Conservation (phyloP, 1,139 yeast genomes). For the Hyphopichia buzzinii region DNA sequence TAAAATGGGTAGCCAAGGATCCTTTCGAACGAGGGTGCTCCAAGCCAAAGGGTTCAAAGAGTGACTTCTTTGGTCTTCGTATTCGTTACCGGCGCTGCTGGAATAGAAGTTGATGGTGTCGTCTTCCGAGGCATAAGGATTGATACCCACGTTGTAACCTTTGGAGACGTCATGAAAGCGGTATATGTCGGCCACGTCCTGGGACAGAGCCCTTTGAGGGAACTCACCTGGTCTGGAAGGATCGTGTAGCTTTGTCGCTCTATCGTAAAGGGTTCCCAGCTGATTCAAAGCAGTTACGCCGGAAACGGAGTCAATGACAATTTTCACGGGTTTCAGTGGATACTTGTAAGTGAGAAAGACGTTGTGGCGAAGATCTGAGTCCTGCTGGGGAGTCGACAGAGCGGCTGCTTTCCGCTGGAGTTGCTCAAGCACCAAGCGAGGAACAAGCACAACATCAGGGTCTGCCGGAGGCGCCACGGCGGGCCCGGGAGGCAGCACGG, state of each 20-base stretch:
- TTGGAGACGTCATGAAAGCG: background rate
- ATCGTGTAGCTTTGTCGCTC: background rate
- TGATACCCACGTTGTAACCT: constrained; percentile 13
- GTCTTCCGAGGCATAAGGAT: constrained; percentile 22
- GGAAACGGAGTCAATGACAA: background rate
- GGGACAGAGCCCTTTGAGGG: background rate
- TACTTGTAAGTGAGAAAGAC: background rate
- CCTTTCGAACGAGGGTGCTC: constrained; percentile 47
- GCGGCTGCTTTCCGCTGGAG: background rate
- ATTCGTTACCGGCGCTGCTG: constrained; percentile 29
- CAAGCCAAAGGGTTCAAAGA: constrained; percentile 37
- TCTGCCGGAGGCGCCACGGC: background rate
- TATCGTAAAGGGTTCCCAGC: background rate
- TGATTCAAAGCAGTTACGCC: background rate
- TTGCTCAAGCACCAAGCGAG: background rate
- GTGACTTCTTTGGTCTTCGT: constrained; percentile 30
- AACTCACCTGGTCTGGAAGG: background rate
- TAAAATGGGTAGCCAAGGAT: constrained; percentile 37
- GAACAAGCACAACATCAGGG: background rate
- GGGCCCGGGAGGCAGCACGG: too few species aligned
- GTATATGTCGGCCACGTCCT: background rate
- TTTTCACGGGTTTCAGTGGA: background rate
- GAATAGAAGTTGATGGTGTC: constrained; percentile 40
- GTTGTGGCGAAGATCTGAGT: background rate
- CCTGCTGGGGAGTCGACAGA: background rate